Evolutionary conservation across 2,329 filamentous ascomycete species (phyloP).

Genomic region (Alternaria ventricosa): DNA sequence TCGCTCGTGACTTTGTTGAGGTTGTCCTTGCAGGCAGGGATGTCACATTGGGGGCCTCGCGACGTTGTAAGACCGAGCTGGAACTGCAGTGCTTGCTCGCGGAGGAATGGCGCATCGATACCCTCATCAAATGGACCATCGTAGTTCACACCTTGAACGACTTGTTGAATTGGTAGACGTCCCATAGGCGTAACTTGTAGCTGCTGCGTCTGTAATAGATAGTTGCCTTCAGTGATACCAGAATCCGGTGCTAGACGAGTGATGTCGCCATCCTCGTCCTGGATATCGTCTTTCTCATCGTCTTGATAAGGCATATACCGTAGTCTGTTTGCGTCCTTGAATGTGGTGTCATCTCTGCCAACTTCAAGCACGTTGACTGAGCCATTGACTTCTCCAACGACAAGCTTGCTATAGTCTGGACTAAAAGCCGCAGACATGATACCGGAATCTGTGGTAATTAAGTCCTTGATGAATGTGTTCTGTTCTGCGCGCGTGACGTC

Average conservation of each 20-base stretch:
- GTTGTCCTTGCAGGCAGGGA: slow-evolving; percentile 38
- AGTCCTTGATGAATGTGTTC: slow-evolving; percentile 60
- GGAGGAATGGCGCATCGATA: slow-evolving; percentile 33
- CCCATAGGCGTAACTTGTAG: slow-evolving; percentile 50
- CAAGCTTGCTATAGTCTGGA: slow-evolving; percentile 60
- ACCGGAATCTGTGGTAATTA: slow-evolving; percentile 57
- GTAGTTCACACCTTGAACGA: slow-evolving; percentile 55
- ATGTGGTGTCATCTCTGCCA: slow-evolving; percentile 41
- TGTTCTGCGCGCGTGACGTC: slow-evolving; percentile 60
- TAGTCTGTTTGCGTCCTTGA: slow-evolving; percentile 40
- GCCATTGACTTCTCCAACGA: slow-evolving; percentile 65
- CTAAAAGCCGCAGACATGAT: slow-evolving; percentile 66
- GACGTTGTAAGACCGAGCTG: slow-evolving; percentile 36
- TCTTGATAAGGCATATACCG: slow-evolving; percentile 34
- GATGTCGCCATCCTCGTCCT: not conserved
- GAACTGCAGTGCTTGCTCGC: slow-evolving; percentile 39
- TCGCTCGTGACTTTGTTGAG: slow-evolving; percentile 44
- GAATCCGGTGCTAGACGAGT: slow-evolving; percentile 21
- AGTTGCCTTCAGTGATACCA: slow-evolving; percentile 30
- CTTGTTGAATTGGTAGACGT: slow-evolving; percentile 52
- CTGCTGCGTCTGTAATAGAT: slow-evolving; percentile 40
- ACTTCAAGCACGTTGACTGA: slow-evolving; percentile 60
- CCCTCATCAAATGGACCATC: slow-evolving; percentile 45
- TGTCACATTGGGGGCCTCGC: slow-evolving; percentile 28
- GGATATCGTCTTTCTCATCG: slow-evolving; percentile 2